Base-by-base conservation (phyloP, 805 yeast species). In the Candida tammaniensis region DNA sequence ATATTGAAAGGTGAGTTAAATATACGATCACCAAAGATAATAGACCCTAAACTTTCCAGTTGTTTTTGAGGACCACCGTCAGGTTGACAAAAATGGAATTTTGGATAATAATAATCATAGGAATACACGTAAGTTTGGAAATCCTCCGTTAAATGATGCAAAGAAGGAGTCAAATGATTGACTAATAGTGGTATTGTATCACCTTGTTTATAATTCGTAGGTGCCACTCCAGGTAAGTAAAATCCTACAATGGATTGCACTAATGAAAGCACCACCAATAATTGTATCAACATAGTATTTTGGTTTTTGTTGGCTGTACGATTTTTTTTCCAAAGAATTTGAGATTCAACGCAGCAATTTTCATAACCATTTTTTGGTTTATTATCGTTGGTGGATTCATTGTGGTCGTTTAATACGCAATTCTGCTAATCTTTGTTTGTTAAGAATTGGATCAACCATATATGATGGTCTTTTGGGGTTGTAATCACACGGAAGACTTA, bases 171-270 rank as follows among this genome's bases (percentile, higher is more conserved):
- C 48, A 93, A 76, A 51, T 88, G 94, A 55, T 93, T 93, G 20
- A 93, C 98, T 31, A 83, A 65, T 35, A 93, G 64, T 11, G 91
- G 86, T 31, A 93, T 80, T 3, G 52, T 47, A 35, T 89, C 94
- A 32, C 81, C 87, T 40, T 75, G 70, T 29, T 72, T 67, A 54
- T 91, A 93, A 32, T 91, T 82, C 1, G 94, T 85, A 13, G 98
- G 98, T 0, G 98, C 96, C 16, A 88, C 93, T 7, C 98, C 98
- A 0, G 98, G 98, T 36, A 93, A 68, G 55, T 93, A 91, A 62
- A 93, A 91, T 2, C 82, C 95, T 23, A 44, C 33, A 2, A 27
- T 30, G 3, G 22, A 16, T 15, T 26, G 12, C 9, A 30, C 13
- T 12, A 30, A 16, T 20, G n/a, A n/a, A n/a, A n/a, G n/a, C n/a